Evolutionary conservation across 2,329 filamentous ascomycete genomes (phyloP), one percentile per base, ranked within the genome.

Genomic region (Chaetothyriales sp.): DNA sequence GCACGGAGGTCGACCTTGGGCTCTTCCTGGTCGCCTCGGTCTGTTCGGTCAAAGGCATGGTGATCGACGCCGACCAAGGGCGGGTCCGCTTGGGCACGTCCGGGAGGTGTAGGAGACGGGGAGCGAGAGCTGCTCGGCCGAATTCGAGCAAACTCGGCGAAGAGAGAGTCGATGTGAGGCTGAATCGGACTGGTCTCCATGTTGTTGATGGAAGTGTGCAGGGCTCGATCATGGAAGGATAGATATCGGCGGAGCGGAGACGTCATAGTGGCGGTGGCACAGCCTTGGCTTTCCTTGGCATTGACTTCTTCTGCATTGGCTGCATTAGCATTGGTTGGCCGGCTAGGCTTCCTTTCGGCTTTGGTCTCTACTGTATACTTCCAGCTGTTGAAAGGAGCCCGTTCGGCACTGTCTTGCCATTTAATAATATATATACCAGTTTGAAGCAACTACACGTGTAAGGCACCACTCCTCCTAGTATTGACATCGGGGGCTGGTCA

Each of bases 1-100:
- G 69, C 62, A 50, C 76, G 72, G 47, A 81, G 63, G 60, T 82
- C 79, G 43, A 60, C 25, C 18, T 49, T 49, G 18, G 49, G 26
- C 8, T 44, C 19, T n/a, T 18, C 32, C 15, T 12, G 50, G 46
- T 45, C 22, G 43, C 10, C 19, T 45, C 18, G 43, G 43, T 15
- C 43, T 8, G 15, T 18, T 44, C 6, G 18, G 43, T 4, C 19
- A 26, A 45, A 10, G 2, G 43, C n/a, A 26, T 20, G 12, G 5
- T 45, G 10, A 5, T 19, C n/a, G 43, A 45, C 19, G 43, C 47
- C 18, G 43, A 22, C 12, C 43, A 49, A 22, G 45, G 49, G 45
- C 47, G 50, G 2, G 22, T 36, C 26, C 51, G 50, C 3, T 48
- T 49, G 15, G 54, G 51, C 49, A 60, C 45, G 43, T 46, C 22